Conservation (phyloP, 805 yeast species). For the Candida fluviatilis region DNA sequence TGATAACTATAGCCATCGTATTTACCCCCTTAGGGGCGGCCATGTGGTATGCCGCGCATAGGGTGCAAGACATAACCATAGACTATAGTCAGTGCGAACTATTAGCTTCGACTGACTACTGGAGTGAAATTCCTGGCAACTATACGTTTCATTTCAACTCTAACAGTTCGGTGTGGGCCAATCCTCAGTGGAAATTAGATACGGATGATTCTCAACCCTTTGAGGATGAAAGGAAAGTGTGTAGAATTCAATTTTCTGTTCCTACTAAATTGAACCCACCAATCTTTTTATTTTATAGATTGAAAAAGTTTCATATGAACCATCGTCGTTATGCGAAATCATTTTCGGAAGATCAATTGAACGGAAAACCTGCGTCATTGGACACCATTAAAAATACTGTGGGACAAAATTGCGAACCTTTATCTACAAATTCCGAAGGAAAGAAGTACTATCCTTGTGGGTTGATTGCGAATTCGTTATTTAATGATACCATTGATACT, state of each 20-base stretch:
- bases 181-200: constrained; percentile 34
- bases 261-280: constrained; percentile 33
- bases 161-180: constrained; percentile 10
- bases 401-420: constrained; percentile 45
- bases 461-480: constrained; percentile 72
- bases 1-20: constrained; percentile 34
- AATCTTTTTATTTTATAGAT: constrained; percentile 38
- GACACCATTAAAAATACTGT: constrained; percentile 32
- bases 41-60: constrained; percentile 42
- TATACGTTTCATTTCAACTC: constrained; percentile 36
- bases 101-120: constrained; percentile 27
- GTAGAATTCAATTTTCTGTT: constrained; percentile 36
- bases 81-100: constrained; percentile 40
- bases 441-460: constrained; percentile 76
- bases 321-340: constrained; percentile 43
- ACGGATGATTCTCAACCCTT: constrained; percentile 41
- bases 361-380: constrained; percentile 35
- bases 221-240: constrained; percentile 48
- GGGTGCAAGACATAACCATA: constrained; percentile 35
- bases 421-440: constrained; percentile 35
- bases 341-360: constrained; percentile 40
- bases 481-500: constrained; percentile 60
- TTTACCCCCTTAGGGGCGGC: constrained; percentile 44
- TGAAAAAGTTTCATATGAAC: constrained; percentile 39
- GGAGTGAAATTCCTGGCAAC: constrained; percentile 35